phyloP scores from a whole-genome alignment of 441 rosid species.

The Omphalea diandra region DNA sequence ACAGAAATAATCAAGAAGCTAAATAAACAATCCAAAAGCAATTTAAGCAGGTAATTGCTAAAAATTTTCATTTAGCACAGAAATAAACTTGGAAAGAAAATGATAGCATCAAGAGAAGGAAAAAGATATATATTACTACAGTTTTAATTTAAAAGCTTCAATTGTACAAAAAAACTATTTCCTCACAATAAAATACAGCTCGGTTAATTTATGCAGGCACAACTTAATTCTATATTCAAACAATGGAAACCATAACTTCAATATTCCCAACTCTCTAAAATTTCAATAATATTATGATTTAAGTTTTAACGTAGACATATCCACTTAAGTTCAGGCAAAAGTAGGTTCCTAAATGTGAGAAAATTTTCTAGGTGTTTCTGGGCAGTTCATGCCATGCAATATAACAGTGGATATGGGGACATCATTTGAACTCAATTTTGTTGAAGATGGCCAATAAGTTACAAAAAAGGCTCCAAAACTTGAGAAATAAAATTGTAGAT shows the following conservation, averaged over 20 bases:
- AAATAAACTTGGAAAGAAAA: constrained; percentile 2
- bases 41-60: not conserved
- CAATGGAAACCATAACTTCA: not conserved
- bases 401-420: not conserved
- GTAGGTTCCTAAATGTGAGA: not conserved
- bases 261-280: not conserved
- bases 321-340: not conserved
- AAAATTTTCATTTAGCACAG: not conserved
- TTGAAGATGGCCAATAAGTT: not conserved
- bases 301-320: not conserved
- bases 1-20: not conserved
- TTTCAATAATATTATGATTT: no score
- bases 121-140: no score
- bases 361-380: not conserved
- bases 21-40: not conserved
- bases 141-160: not conserved
- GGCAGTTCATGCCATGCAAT: not conserved
- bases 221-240: constrained; percentile 4
- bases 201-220: not conserved
- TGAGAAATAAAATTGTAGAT: no score
- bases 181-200: not conserved
- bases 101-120: not conserved
- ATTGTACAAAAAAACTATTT: not conserved
- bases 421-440: no score
- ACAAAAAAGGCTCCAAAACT: not conserved